phyloP scores from a whole-genome alignment of 768 basidiomycete genomes.

The Rhodotorula graminis region DNA sequence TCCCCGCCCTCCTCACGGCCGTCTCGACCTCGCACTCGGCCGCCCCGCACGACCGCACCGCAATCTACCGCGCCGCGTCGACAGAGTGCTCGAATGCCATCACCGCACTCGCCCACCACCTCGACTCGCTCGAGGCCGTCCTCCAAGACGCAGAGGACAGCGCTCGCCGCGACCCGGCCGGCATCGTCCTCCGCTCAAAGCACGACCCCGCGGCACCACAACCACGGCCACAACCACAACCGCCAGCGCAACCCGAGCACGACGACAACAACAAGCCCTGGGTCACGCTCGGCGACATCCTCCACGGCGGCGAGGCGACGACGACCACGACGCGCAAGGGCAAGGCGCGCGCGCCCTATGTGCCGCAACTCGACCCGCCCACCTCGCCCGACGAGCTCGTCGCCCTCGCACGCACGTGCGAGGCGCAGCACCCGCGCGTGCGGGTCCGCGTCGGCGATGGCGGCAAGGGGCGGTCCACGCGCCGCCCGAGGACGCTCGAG shows the following conservation, averaged over 20 bases:
- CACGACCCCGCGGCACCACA: background rate
- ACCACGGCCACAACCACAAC: background rate
- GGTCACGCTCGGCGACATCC: background rate
- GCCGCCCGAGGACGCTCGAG: background rate
- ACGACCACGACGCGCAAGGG: background rate
- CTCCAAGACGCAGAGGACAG: background rate
- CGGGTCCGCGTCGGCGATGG: background rate
- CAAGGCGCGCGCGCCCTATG: background rate
- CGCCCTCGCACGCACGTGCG: background rate
- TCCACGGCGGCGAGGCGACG: background rate
- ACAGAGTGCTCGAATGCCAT: constrained; percentile 10
- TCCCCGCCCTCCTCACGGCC: constrained; percentile 17
- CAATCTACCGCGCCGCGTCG: constrained; percentile 15
- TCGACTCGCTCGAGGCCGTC: constrained; percentile 2
- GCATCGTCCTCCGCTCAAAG: constrained; percentile 1
- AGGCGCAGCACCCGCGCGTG: background rate
- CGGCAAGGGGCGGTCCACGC: background rate
- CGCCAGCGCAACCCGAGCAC: too few species aligned
- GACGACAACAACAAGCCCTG: background rate
- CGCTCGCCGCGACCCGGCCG: background rate
- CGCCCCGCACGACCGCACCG: constrained; percentile 10
- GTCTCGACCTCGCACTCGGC: background rate
- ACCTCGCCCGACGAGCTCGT: background rate
- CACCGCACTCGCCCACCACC: background rate
- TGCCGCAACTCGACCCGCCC: background rate